Base-by-base conservation (phyloP, 2,329 filamentous ascomycete species). In the Talaromyces rugulosus region DNA sequence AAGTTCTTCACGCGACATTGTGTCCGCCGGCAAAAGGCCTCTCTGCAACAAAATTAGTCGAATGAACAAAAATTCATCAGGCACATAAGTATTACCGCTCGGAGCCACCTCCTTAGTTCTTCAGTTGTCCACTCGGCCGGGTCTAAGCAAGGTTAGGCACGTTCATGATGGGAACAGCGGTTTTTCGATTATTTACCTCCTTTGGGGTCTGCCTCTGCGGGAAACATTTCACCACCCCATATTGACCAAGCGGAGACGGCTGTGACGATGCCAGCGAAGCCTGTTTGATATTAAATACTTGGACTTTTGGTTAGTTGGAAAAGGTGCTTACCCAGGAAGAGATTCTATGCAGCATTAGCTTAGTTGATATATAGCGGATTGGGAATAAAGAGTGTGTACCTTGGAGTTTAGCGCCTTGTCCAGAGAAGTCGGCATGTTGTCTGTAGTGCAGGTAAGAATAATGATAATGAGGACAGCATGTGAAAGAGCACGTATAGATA, bases 221-320 rank as follows among this genome's bases (percentile, higher is more conserved):
- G 93, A 70, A 97, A 96, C 70, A 97, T 84, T 65, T 94, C 91
- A 59, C 86, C 83, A 61, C 92, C 92, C 88, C 90, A 96, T 69
- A 97, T 94, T 18, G 86, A 85, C 89, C 90, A 96, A 50, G 86
- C 87, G 16, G 92, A 89, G 1, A 89, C 92, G 1, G 90, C 91
- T 6, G 90, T 90, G 14, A 97, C 85, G 58, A 96, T 83, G 9
- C 90, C 91, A 4, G 89, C 87, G 72, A 97, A 97, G 18, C 88
- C 91, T 88, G 78, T 47, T 42, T 40, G 18, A 23, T 4, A 34
- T 61, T 18, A 61, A 36, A n/a, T 36, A 28, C 12, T 47, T 31
- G 36, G 31, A n/a, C 4, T 16, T 40, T 53, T 7, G 7, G 11
- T 31, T n/a, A 6, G 9, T 51, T 31, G 23, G 7, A 53, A 65